Evolutionary conservation across 352 stramenopile species (phyloP), one percentile per base, ranked within the genome.

Genomic region (Aphanomyces stellatus): DNA sequence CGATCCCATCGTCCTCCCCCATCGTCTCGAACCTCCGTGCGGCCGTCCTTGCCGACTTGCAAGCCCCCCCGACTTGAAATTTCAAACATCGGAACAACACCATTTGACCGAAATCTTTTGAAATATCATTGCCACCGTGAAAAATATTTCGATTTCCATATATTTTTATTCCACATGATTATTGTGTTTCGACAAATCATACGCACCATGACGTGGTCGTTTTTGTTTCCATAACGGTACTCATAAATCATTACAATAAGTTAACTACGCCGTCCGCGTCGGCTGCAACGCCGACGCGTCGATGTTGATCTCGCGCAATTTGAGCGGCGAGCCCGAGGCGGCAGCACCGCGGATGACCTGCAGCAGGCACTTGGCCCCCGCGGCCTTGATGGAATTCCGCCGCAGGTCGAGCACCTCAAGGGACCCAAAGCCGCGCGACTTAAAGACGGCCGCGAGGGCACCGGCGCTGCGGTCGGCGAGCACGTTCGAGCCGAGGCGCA

Each of bases 231-330:
- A n/a, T n/a, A n/a, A n/a, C n/a, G n/a, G n/a, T n/a, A n/a, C n/a
- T n/a, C n/a, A 46, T 46, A 46, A 46, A 46, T 46, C 37, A 46
- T 46, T 19, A 46, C n/a, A n/a, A n/a, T 46, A 46, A 46, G 11
- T 46, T 46, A 46, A 57, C 49, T 57, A 57, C n/a, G 49, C 49
- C 5, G 6, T 57, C 19, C 30, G 25, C 30, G 49, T 57, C 22
- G 49, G 60, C 24, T 53, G 60, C 13, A 67, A 41, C 22, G 48
- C 60, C 17, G 60, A 35, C 8, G 60, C 60, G 35, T 67, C 60
- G 48, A 67, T 67, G 46, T 67, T 67, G 37, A 67, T 67, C 34
- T 67, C 60, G 17, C 60, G 60, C 41, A 67, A 33, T n/a, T 49
- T 49, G 28, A 55, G 27, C 10, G 37, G 60, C 41, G n/a, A 15